phyloP scores from a whole-genome alignment of 495 filamentous ascomycete genomes.

The Aspergillus panamensis region DNA sequence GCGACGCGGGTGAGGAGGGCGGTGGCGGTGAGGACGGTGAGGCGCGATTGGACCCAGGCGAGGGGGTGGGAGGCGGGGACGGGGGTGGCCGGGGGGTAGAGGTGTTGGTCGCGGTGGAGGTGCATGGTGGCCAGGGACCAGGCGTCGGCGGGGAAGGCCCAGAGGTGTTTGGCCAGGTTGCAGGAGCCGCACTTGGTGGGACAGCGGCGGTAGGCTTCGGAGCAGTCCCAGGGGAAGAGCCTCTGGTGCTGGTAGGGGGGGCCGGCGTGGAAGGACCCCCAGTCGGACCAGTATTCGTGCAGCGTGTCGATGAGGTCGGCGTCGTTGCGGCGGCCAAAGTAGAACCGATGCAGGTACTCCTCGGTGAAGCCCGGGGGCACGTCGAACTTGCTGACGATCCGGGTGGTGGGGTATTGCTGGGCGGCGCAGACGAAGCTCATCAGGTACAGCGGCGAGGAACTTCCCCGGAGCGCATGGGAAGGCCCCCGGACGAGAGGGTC shows the following conservation, averaged over 20 bases:
- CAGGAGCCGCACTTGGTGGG: slow-evolving; percentile 31
- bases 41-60: slow-evolving; percentile 33
- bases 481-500: slow-evolving; percentile 22
- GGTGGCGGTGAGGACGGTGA: slow-evolving; percentile 29
- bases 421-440: slow-evolving; percentile 35
- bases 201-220: slow-evolving; percentile 35
- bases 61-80: neutral
- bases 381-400: slow-evolving; percentile 30
- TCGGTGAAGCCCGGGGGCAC: slow-evolving; percentile 38
- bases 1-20: slow-evolving; percentile 25
- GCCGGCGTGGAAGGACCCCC: slow-evolving; percentile 33
- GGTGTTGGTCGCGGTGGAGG: slow-evolving; percentile 22
- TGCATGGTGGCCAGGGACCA: slow-evolving; percentile 35
- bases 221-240: slow-evolving; percentile 45
- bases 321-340: slow-evolving; percentile 29
- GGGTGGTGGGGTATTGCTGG: slow-evolving; percentile 6
- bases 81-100: slow-evolving; percentile 23
- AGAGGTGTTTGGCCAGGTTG: slow-evolving; percentile 39
- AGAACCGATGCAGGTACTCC: slow-evolving; percentile 38
- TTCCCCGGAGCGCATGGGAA: neutral
- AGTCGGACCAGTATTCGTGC: slow-evolving; percentile 42
- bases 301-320: slow-evolving; percentile 37
- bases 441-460: slow-evolving; percentile 25
- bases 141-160: slow-evolving; percentile 43
- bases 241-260: slow-evolving; percentile 31